Conservation (phyloP, 2,329 filamentous ascomycete species). For the Zasmidium angulare region DNA sequence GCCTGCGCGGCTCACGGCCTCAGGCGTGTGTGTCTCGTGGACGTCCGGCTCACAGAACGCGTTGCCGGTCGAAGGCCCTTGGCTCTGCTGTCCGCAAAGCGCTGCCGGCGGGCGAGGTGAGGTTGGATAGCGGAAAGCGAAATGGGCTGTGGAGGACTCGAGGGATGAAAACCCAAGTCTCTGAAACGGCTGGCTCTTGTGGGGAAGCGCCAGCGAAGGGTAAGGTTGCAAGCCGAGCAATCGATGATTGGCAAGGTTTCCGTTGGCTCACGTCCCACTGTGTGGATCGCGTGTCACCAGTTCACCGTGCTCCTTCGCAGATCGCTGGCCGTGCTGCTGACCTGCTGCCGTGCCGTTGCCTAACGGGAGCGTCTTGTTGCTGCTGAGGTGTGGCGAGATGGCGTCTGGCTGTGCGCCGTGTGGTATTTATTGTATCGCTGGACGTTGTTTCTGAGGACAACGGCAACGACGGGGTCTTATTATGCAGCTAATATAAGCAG, state of each 20-base stretch:
- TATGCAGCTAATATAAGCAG: constrained; percentile 16
- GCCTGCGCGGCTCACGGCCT: neutral
- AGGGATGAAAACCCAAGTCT: constrained; percentile 10
- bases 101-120: neutral
- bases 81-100: constrained; percentile 1
- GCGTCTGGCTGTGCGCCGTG: neutral
- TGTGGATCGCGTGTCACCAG: constrained; percentile 16
- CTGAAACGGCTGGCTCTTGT: constrained; percentile 20
- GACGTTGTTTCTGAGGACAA: neutral
- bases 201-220: constrained; percentile 16
- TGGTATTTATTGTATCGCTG: constrained; percentile 1
- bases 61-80: neutral
- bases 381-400: neutral
- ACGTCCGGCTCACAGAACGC: too few species aligned
- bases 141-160: constrained; percentile 11
- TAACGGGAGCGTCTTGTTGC: neutral
- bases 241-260: constrained; percentile 24
- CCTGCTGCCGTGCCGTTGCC: neutral
- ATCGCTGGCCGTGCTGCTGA: neutral
- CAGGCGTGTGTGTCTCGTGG: neutral
- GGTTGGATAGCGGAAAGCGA: constrained; percentile 7
- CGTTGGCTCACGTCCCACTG: constrained; percentile 13
- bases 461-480: constrained; percentile 1
- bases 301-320: constrained; percentile 5
- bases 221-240: constrained; percentile 15